A percentile compares a stretch with the other conserved stretches of the same genome.
Conservation (phyloP, 306 rosid genomes). For the Dalbergia cochinchinensis region DNA sequence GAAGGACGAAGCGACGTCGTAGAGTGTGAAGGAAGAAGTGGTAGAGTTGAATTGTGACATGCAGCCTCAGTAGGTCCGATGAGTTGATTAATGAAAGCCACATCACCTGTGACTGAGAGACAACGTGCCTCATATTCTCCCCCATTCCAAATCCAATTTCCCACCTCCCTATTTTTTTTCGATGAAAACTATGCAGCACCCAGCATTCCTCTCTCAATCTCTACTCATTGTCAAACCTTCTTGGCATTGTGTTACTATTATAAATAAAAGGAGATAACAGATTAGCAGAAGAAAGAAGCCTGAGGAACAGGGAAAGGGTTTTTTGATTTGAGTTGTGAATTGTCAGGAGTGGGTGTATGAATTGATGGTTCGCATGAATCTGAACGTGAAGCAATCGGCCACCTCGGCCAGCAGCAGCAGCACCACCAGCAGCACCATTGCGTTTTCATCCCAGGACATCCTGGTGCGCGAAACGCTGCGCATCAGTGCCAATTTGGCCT, state of each 20-base stretch:
- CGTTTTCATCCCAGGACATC: constrained; percentile 62
- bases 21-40: no score
- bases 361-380: constrained; percentile 57
- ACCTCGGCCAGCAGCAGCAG: constrained; percentile 20
- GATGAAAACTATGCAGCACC: constrained; percentile 29
- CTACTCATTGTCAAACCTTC: background rate
- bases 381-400: constrained; percentile 63
- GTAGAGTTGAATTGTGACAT: background rate
- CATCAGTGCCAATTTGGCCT: constrained; percentile 77
- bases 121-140: background rate
- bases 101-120: background rate
- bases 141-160: background rate
- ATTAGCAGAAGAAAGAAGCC: background rate
- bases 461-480: constrained; percentile 90
- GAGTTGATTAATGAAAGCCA: background rate
- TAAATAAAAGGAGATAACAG: no score
- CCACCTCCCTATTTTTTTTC: background rate
- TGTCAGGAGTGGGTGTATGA: no score
- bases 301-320: background rate
- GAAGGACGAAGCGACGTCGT: background rate
- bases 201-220: background rate
- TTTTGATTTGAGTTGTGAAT: background rate
- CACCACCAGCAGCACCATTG: background rate
- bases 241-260: no score
- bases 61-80: background rate